Base-by-base conservation (phyloP, 2,329 filamentous ascomycete genomes). In the Aureobasidium pullulans region DNA sequence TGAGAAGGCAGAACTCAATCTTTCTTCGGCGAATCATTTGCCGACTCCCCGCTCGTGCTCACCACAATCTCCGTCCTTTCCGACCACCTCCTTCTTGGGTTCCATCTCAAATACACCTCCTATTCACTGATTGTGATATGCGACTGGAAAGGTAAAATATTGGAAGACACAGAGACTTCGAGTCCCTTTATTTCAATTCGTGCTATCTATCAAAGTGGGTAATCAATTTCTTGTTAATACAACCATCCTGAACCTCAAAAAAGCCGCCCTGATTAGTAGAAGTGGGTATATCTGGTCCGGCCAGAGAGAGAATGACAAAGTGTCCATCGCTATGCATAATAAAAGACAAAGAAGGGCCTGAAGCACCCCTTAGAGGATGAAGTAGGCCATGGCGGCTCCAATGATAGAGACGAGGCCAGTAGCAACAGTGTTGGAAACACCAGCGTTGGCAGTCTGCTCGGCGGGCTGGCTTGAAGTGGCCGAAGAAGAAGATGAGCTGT, bases 261-360 rank as follows among this genome's bases (percentile, higher is more conserved):
- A 40, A 36, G 19, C 40, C 52, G 40, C 52, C 52, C 19, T 56
- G 16, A 37, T 56, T 56, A 56, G 5, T 37, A 43, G 4, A 37
- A 56, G 19, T 46, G 40, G 52, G 52, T 46, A 46, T 36, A 56
- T 29, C 52, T 56, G 52, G 52, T 10, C 52, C 52, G 23, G 52
- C 52, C 52, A 56, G 52, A 46, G 29, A 44, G 52, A 46, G 46
- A 19, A 46, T 36, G 16, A 56, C 42, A 37, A 28, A 43, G 28
- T 11, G 36, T 46, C 37, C 52, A 23, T 46, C 52, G 52, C 52
- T 56, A 56, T 58, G 54, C 43, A 58, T 48, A n/a, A n/a, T 28
- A 3, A 4, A 11, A 56, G 36, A 34, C 11, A 36, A 28, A 16
- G 29, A 56, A 44, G 40, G 1, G 11, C 13, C 4, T 1, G 7